These are phyloP conservation scores for Lepidium africanum DNA, from an alignment of 345 rosid genomes.

Conservation along the genomic window DNA sequence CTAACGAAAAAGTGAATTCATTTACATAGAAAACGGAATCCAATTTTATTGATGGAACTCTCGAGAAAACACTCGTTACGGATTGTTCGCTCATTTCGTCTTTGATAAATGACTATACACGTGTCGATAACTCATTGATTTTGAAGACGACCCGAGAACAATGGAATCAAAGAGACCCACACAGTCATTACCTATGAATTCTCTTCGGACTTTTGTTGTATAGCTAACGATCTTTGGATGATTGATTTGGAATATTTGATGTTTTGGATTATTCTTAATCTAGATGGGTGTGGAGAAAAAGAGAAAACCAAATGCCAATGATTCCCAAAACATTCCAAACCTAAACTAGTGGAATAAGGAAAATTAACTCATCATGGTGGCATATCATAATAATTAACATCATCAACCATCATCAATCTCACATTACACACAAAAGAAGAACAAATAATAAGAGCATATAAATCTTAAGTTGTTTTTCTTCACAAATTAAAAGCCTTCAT, in stretches of 20 bases:
- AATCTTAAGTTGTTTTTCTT: conserved; percentile 10
- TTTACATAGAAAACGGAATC: conserved; percentile 13
- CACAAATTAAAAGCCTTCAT: neutral
- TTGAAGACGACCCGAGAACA: neutral
- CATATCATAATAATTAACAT: conserved; percentile 16
- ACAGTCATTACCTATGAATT: neutral
- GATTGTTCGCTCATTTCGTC: neutral
- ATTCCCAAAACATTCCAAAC: conserved; percentile 4
- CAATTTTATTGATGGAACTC: neutral
- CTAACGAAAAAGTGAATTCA: neutral
- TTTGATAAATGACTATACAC: neutral
- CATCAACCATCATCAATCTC: conserved; percentile 1
- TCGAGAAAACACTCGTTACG: conserved; percentile 16
- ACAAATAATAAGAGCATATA: conserved; percentile 1
- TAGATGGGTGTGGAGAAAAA: neutral
- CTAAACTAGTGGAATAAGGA: neutral
- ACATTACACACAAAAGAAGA: conserved; percentile 17
- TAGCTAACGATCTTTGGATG: neutral
- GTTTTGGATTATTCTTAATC: neutral
- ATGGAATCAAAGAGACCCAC: neutral
- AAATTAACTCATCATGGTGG: neutral
- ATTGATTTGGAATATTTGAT: neutral
- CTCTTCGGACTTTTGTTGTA: neutral
- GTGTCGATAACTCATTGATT: neutral
- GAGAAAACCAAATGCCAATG: neutral